These are phyloP conservation scores for Nicotiana knightiana DNA, from an alignment of 257 asterid genomes.

Conservation along the genomic window DNA sequence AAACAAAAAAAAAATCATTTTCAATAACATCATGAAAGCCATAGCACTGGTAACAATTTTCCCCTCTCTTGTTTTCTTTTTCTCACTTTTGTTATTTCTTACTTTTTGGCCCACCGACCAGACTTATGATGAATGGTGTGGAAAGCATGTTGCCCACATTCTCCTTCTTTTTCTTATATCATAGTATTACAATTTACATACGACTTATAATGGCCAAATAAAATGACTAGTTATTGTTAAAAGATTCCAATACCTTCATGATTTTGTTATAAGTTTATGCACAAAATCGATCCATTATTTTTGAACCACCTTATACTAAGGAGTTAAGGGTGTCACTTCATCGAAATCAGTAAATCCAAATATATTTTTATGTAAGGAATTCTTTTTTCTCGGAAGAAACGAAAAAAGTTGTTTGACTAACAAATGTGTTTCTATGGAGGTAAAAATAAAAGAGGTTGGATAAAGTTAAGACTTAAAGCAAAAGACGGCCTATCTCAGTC, in stretches of 20 bases:
- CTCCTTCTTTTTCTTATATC: background rate
- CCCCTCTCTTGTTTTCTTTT: too few species aligned
- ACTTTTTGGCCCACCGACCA: background rate
- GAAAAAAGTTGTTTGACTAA: background rate
- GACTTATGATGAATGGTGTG: background rate
- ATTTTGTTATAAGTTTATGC: background rate
- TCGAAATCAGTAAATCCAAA: too few species aligned
- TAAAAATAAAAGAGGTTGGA: background rate
- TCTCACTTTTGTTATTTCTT: background rate
- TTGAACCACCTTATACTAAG: background rate
- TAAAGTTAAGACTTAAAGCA: background rate
- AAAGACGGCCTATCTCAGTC: background rate
- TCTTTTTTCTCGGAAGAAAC: background rate
- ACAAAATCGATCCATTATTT: background rate
- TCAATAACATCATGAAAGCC: background rate
- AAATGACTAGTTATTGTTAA: background rate
- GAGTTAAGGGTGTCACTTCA: too few species aligned
- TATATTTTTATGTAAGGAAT: too few species aligned
- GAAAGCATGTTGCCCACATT: background rate
- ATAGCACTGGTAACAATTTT: background rate
- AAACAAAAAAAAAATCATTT: background rate
- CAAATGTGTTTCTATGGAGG: background rate
- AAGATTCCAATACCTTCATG: background rate
- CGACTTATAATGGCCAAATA: background rate
- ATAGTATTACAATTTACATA: background rate